Conservation (phyloP, 306 rosid genomes). For the Prunus fruticosa region DNA sequence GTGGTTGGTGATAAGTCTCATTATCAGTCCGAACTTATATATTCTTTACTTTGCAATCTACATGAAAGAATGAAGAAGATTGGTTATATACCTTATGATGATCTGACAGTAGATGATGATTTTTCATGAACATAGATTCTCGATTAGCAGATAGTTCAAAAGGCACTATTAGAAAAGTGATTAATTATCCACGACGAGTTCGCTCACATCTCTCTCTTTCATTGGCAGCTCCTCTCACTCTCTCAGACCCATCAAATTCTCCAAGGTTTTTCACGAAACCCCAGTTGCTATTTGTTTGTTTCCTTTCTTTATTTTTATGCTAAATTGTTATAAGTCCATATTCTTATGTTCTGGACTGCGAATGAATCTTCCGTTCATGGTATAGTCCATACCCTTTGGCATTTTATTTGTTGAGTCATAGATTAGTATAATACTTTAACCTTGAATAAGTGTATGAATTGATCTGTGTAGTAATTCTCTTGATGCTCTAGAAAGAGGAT, state of each 20-base stretch:
- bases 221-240: too few relatives aligned
- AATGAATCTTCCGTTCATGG: neutral
- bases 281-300: too few relatives aligned
- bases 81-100: conserved; percentile 8
- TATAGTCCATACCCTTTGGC: neutral
- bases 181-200: too few relatives aligned
- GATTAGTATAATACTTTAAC: neutral
- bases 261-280: too few relatives aligned
- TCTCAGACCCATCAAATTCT: too few relatives aligned
- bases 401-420: neutral
- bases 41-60: conserved; percentile 33
- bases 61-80: conserved; percentile 41
- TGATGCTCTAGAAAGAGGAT: neutral
- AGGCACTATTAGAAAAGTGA: too few relatives aligned
- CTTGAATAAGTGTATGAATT: neutral
- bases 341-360: neutral
- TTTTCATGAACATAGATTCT: neutral
- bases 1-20: conserved; percentile 42
- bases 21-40: conserved; percentile 22
- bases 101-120: conserved; percentile 16
- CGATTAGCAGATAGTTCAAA: neutral
- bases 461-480: neutral
- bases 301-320: neutral
- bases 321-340: neutral
- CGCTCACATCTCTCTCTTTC: too few relatives aligned